A percentile compares a stretch with the other conserved stretches of the same genome.
These are phyloP conservation scores for Xerocomus nothofagi DNA, from an alignment of 1,284 basidiomycete species.

Conservation along the genomic window DNA sequence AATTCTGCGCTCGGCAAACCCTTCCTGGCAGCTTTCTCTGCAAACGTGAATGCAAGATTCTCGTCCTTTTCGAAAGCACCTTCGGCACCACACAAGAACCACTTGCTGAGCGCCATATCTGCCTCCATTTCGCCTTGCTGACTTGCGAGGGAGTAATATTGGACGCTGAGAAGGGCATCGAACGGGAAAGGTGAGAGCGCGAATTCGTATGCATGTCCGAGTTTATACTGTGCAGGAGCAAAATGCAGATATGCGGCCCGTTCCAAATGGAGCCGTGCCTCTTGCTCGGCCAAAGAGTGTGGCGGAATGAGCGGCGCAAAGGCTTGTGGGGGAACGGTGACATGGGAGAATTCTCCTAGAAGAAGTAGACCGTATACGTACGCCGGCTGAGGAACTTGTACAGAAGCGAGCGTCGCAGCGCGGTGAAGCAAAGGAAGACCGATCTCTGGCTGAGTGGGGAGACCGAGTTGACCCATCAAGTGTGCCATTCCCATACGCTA, in stretches of 20 bases:
- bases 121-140: conserved; percentile 89
- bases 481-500: conserved; percentile 91
- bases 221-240: conserved; percentile 89
- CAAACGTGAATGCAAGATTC: conserved; percentile 83
- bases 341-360: conserved; percentile 72
- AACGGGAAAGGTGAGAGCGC: conserved; percentile 85
- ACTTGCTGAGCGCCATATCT: conserved; percentile 94
- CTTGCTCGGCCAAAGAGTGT: conserved; percentile 39
- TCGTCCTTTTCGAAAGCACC: conserved; percentile 89
- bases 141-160: conserved; percentile 87
- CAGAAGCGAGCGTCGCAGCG: conserved; percentile 75
- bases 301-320: conserved; percentile 54
- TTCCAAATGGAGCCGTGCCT: conserved; percentile 63
- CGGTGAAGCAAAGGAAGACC: conserved; percentile 76
- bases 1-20: conserved; percentile 86
- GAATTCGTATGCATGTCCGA: conserved; percentile 91
- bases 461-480: conserved; percentile 81
- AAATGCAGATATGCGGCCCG: conserved; percentile 86
- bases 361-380: conserved; percentile 86
- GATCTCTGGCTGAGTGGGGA: conserved; percentile 51
- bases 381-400: conserved; percentile 81
- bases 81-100: conserved; percentile 90
- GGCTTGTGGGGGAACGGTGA: conserved; percentile 53
- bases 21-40: conserved; percentile 85
- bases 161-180: conserved; percentile 87